These are phyloP conservation scores for Ascochyta lentis DNA, from an alignment of 2,329 filamentous ascomycete species.

Conservation along the genomic window DNA sequence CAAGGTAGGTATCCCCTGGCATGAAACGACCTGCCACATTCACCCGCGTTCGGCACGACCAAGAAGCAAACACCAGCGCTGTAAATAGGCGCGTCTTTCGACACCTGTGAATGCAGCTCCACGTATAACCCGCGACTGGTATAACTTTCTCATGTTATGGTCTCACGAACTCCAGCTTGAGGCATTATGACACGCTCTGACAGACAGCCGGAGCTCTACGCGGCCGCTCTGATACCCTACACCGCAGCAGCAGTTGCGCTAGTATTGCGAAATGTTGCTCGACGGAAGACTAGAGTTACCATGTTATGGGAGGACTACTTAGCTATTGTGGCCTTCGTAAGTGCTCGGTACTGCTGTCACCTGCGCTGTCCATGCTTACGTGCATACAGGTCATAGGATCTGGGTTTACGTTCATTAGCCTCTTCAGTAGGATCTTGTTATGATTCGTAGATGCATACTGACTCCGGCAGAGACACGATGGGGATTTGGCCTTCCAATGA, in stretches of 20 bases:
- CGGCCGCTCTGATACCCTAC: conserved; percentile 28
- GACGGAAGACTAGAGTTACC: conserved; percentile 18
- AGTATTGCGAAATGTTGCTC: conserved; percentile 23
- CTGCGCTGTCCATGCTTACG: conserved; percentile 8
- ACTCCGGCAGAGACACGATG: conserved; percentile 31
- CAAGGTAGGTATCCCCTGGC: conserved; percentile 2
- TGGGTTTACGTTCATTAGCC: conserved; percentile 30
- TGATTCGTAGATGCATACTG: background rate
- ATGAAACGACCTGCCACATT: conserved; percentile 3
- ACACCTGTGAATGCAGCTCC: conserved; percentile 10
- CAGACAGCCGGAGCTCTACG: conserved; percentile 28
- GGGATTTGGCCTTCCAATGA: conserved; percentile 27
- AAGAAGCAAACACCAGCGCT: conserved; percentile 10
- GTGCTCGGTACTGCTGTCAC: background rate
- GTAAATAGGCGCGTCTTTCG: conserved; percentile 9
- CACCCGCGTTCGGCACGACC: conserved; percentile 1
- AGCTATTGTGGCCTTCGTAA: conserved; percentile 30
- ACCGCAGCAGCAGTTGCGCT: conserved; percentile 27
- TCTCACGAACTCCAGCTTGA: conserved; percentile 8
- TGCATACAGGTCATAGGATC: conserved; percentile 19
- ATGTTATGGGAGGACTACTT: conserved; percentile 33
- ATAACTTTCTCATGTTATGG: conserved; percentile 16
- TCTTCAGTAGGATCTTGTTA: conserved; percentile 24
- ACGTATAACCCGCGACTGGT: conserved; percentile 14
- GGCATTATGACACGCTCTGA: conserved; percentile 20